Evolutionary conservation across 2,329 filamentous ascomycete species (phyloP), one percentile per base, ranked within the genome.

Genomic region (Whalleya microplaca): DNA sequence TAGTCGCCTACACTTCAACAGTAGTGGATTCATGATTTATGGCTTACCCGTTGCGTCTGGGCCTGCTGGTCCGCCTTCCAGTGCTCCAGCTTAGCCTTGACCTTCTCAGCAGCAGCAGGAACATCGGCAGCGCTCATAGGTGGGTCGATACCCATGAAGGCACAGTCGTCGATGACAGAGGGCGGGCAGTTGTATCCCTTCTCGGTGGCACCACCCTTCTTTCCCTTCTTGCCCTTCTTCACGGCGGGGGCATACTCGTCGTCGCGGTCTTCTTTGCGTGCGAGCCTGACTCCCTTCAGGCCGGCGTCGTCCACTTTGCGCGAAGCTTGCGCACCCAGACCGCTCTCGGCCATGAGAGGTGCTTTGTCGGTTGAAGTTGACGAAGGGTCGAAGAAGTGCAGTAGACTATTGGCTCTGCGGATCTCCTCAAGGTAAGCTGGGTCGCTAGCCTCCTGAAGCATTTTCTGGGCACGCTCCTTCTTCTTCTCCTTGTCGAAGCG

Each of bases 391-490:
- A 98, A 94, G 83, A 94, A 94, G 66, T 88, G 87, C 66, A 98
- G 90, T 45, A 99, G 82, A 72, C 87, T 90, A 78, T 95, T 91
- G 61, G 92, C 91, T 51, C 89, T 89, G 68, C 92, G 85, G 70
- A 99, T 96, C 79, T 99, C 92, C 67, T 97, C 92, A 45, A 91
- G 83, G 80, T 92, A 99, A 50, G 95, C 95, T 16, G 89, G 92
- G 68, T 91, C 88, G 71, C 87, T 90, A 66, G 91, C 91, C 71
- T 94, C 90, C 69, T 88, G 87, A 41, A 96, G 86, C 75, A 91
- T 83, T 73, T 87, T 84, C 76, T 90, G 84, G 52, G 91, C 91
- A 49, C 86, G 83, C 72, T 90, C 87, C 80, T 88, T 90, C 77
- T 88, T 87, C 77, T 86, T 86, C 73, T 90, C 87, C 70, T 88